Evolutionary conservation across 2,329 filamentous ascomycete genomes (phyloP).

Genomic region (Neocucurbitaria cava): DNA sequence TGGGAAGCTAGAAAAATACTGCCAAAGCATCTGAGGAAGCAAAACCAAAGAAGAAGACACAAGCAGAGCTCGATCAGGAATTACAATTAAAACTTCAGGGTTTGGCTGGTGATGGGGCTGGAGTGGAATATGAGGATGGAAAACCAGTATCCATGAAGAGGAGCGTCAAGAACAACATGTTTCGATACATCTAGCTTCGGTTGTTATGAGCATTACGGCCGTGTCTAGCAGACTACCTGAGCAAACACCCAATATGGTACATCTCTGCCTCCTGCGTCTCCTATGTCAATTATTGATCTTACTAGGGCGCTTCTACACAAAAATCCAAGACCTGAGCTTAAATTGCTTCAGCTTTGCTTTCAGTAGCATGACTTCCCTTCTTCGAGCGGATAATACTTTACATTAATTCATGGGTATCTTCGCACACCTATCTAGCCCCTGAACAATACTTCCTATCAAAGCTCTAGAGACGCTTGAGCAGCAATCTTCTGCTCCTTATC

Average conservation of each 20-base stretch:
- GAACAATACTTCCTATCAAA: not conserved
- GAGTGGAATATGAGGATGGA: conserved; percentile 78
- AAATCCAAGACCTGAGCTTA: not conserved
- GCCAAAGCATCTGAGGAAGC: conserved; percentile 17
- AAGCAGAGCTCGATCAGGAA: conserved; percentile 71
- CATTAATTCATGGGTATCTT: not conserved
- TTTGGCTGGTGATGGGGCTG: conserved; percentile 73
- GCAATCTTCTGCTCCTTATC: not conserved
- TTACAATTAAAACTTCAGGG: conserved; percentile 70
- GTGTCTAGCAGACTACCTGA: too few species aligned
- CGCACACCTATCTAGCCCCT: not conserved
- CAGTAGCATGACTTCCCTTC: not conserved
- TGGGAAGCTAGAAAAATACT: conserved; percentile 11
- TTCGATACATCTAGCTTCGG: conserved; percentile 64
- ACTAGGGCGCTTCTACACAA: not conserved
- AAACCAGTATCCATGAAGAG: conserved; percentile 75
- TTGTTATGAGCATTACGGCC: not conserved
- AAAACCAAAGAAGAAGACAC: conserved; percentile 58
- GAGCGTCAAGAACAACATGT: conserved; percentile 79
- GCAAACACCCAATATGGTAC: not conserved
- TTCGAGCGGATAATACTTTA: not conserved
- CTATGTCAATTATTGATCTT: not conserved
- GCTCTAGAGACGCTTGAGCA: not conserved
- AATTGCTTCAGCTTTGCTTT: not conserved
- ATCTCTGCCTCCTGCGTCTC: not conserved